Base-by-base conservation (phyloP, 371 early-diverging fungal species). In the Mycotypha africana region DNA sequence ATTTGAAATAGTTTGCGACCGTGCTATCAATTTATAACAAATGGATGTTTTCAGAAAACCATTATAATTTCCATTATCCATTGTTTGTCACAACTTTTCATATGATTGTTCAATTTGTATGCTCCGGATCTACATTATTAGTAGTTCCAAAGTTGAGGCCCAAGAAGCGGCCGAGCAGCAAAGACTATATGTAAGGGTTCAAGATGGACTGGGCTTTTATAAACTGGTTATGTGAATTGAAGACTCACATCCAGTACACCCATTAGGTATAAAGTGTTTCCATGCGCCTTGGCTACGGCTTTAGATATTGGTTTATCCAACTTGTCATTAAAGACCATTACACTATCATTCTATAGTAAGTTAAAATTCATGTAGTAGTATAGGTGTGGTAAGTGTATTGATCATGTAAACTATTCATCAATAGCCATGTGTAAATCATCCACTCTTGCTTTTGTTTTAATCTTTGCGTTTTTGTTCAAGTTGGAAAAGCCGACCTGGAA, bases 251-350 rank as follows among this genome's bases (percentile, higher is more conserved):
- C 2, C 12, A 2, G 28, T 31, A 11, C n/a, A 11, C 34, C 7
- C 14, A 24, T 10, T 49, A 78, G 81, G 35, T 75, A 67, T 48
- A 81, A 78, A 41, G 71, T 81, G 3, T 62, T 93, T 14, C 95
- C 95, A 0, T 92, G 93, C 54, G 92, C 87, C 20, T 53, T 92
- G 4, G 89, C 94, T 0, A 89, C 94, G 12, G 90, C 88, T 42
- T 59, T 93, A 51, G 94, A 95, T 53, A 88, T 94, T 58, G 95
- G 93, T 2, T 65, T 94, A 33, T 90, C 91, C 48, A 93, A 92
- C 53, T 70, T 85, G 6, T 86, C 88, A 9, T 59, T 93, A 37
- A 86, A 87, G 64, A 77, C 81, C 23, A 90, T 95, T 37, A 84
- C 93, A 0, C 76, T 95, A 20, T 82, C 92, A 6, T 92, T 94